A percentile compares a stretch with the other conserved stretches of the same genome.
These are phyloP conservation scores for Violaceomyces palustris DNA, from an alignment of 1,284 basidiomycete genomes.

Conservation along the genomic window DNA sequence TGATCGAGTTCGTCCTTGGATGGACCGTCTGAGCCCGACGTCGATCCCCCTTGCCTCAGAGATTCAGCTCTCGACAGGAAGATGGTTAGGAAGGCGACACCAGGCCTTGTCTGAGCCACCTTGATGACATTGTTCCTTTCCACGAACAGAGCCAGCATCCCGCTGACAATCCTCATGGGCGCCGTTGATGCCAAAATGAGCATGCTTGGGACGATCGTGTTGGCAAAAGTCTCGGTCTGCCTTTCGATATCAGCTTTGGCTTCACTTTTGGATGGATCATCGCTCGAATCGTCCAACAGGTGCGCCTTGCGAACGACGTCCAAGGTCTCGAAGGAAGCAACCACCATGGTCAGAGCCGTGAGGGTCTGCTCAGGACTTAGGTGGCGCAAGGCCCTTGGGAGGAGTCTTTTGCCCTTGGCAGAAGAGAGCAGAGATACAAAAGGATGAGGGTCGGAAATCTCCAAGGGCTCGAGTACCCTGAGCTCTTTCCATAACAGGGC, in stretches of 20 bases:
- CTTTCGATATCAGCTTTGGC: slow-evolving; percentile 66
- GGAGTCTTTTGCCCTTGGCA: slow-evolving; percentile 85
- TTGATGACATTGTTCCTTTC: slow-evolving; percentile 72
- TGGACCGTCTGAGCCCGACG: slow-evolving; percentile 8
- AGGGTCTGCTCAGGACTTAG: slow-evolving; percentile 74
- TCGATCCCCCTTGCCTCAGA: slow-evolving; percentile 63
- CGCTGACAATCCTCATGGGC: slow-evolving; percentile 75
- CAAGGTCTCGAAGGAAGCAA: slow-evolving; percentile 87
- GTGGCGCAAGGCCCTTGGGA: slow-evolving; percentile 84
- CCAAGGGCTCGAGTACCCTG: slow-evolving; percentile 81
- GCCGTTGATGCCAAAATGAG: slow-evolving; percentile 73
- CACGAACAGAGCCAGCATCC: slow-evolving; percentile 76
- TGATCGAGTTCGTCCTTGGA: slow-evolving; percentile 71
- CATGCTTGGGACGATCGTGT: slow-evolving; percentile 78
- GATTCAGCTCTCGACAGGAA: slow-evolving; percentile 87
- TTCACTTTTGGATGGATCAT: slow-evolving; percentile 12
- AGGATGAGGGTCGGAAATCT: slow-evolving; percentile 93
- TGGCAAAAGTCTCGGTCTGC: slow-evolving; percentile 83
- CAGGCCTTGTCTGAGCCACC: slow-evolving; percentile 72
- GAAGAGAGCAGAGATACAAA: slow-evolving; percentile 87
- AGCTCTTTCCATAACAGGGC: slow-evolving; percentile 69
- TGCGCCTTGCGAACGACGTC: slow-evolving; percentile 57
- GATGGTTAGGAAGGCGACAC: slow-evolving; percentile 83
- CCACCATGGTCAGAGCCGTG: slow-evolving; percentile 80
- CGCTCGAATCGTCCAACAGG: slow-evolving; percentile 16